Base-by-base conservation (phyloP, 164 flowering plant species). In the Sedum album region DNA sequence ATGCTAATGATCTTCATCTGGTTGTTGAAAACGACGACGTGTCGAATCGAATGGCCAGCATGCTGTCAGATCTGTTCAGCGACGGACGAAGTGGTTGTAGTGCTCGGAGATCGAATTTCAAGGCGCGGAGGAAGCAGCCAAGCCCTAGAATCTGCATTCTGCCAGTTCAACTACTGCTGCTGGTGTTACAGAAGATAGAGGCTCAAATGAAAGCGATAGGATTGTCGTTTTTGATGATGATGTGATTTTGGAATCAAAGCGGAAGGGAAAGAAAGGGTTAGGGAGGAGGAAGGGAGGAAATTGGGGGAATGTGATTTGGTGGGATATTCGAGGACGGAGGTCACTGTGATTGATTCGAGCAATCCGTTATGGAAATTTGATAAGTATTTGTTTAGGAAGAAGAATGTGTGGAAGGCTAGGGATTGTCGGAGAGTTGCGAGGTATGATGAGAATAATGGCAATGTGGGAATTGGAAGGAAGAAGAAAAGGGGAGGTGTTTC, bases 291-390 rank as follows among this genome's bases (percentile, higher is more conserved):
- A 46, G 65, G 55, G 7, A 71, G 41, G 44, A 71, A 49, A 31
- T 60, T 18, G 33, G 84, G 80, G 72, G 69, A 53, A 33, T 11
- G 35, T 33, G 14, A 48, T 33, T 51, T 79, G 31, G 63, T 71
- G 14, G 82, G 80, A 25, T 88, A 70, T 75, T 82, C 94, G 33
- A 68, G 84, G 36, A 79, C 81, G 15, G 96, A 86, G 39, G 93
- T 89, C 70, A 86, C 87, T 30, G 79, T 92, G 14, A 89, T 92
- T 20, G 97, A 92, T 66, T 84, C 96, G 7, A 92, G 98, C 72
- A 76, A 68, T 25, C 73, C 60, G 18, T 70, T 18, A 38, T 92
- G 98, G 98, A 89, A 87, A 75, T 76, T 76, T 20, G 98, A 88
- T 69, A 88, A 83, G 82, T 31, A 83, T 73, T 69, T 92, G 68